These are phyloP conservation scores for Salvia splendens DNA, from an alignment of 257 asterid genomes.

Conservation along the genomic window DNA sequence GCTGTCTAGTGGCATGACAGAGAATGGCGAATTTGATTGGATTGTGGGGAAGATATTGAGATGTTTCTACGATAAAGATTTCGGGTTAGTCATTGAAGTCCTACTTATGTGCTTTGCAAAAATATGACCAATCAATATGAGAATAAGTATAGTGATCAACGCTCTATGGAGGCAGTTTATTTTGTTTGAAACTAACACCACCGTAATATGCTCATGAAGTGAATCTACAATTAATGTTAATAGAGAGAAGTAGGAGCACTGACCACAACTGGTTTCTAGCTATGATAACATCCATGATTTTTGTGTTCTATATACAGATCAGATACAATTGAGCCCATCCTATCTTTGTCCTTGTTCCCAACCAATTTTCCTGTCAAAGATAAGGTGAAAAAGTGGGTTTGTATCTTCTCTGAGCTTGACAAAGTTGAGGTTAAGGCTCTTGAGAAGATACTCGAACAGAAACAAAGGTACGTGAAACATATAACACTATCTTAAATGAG, in stretches of 20 bases:
- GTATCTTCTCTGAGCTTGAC: conserved; percentile 76
- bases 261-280: conserved; percentile 13
- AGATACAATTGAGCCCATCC: conserved; percentile 74
- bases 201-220: conserved; percentile 1
- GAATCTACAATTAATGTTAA: neutral
- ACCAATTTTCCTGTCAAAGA: conserved; percentile 67
- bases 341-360: conserved; percentile 80
- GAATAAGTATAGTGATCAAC: conserved; percentile 1
- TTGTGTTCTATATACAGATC: conserved; percentile 62
- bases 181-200: conserved; percentile 17
- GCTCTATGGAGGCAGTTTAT: conserved; percentile 8
- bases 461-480: conserved; percentile 72
- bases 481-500: neutral
- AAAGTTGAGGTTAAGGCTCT: conserved; percentile 92
- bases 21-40: conserved; percentile 74
- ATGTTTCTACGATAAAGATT: conserved; percentile 97
- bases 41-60: conserved; percentile 87
- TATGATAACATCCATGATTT: conserved; percentile 11
- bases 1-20: conserved; percentile 40
- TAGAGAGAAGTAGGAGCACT: conserved; percentile 25
- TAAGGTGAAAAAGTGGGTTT: conserved; percentile 73
- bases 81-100: conserved; percentile 60
- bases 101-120: conserved; percentile 14
- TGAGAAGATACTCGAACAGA: conserved; percentile 95
- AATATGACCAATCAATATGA: conserved; percentile 15